Evolutionary conservation across 108 stramenopile species (phyloP).

Genomic region (Nitzschia palea): DNA sequence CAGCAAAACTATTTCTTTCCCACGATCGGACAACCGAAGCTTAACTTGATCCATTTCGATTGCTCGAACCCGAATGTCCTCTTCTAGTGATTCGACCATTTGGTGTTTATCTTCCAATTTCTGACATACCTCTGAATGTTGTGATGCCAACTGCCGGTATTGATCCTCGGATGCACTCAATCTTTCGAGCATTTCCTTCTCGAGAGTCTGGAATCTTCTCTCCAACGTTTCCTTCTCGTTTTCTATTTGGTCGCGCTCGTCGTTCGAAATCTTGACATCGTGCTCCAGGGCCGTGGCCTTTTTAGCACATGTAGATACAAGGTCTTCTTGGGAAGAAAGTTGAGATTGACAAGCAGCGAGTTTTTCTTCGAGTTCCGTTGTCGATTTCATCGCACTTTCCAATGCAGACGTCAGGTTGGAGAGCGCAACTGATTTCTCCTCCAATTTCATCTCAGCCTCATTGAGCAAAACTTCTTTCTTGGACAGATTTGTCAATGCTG

Average conservation of each 20-base stretch:
- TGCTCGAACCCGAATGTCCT: neutral
- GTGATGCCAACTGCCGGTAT: neutral
- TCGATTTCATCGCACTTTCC: neutral
- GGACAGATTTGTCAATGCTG: neutral
- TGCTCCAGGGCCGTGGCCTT: neutral
- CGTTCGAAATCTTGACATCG: neutral
- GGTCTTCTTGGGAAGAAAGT: neutral
- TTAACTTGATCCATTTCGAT: neutral
- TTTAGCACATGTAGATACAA: neutral
- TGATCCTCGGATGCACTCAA: neutral
- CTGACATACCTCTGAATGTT: slow-evolving; percentile 3
- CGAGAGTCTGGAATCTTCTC: neutral
- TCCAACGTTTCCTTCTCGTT: neutral
- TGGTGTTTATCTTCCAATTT: neutral
- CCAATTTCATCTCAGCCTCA: neutral
- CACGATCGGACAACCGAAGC: neutral
- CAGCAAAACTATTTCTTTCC: slow-evolving; percentile 14
- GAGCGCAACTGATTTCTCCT: neutral
- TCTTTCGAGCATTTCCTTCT: neutral
- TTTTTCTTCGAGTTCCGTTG: neutral
- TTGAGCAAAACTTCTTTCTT: neutral
- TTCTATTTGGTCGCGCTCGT: neutral
- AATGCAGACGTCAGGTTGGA: neutral
- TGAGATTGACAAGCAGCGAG: neutral
- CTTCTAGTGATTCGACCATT: slow-evolving; percentile 10